Percentiles rank a stretch among this genome's conserved stretches.
Conservation (phyloP, 1,284 basidiomycete genomes). For the Microbotryum silenes-acaulis region DNA sequence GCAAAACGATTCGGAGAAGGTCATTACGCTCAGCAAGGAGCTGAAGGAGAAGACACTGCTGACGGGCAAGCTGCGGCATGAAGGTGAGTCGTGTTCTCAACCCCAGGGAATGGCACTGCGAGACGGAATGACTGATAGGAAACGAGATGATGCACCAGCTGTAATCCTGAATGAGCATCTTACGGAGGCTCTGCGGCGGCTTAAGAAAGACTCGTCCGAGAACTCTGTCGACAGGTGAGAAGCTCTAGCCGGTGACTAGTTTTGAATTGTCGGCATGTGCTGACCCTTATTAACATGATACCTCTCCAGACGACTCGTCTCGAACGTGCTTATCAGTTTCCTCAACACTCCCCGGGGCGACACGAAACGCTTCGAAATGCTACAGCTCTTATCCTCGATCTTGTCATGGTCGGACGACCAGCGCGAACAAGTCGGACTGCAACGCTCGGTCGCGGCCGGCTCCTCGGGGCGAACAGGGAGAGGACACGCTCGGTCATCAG, state of each 20-base stretch:
- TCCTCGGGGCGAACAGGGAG: slow-evolving; percentile 14
- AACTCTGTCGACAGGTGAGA: slow-evolving; percentile 70
- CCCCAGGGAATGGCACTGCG: no score
- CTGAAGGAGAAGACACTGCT: slow-evolving; percentile 88
- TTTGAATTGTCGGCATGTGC: background rate
- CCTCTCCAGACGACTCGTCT: slow-evolving; percentile 66
- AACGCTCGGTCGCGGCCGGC: slow-evolving; percentile 46
- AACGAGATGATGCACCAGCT: slow-evolving; percentile 46
- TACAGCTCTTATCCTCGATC: slow-evolving; percentile 76
- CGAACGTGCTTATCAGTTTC: slow-evolving; percentile 90
- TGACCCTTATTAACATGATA: background rate
- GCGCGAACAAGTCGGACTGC: slow-evolving; percentile 81
- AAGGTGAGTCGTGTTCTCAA: slow-evolving; percentile 52
- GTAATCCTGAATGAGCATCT: slow-evolving; percentile 96
- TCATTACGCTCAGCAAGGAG: slow-evolving; percentile 71
- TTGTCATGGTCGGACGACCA: slow-evolving; percentile 84
- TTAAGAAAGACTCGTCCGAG: slow-evolving; percentile 75
- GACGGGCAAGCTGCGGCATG: slow-evolving; percentile 86
- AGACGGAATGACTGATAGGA: no score
- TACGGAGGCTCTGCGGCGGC: slow-evolving; percentile 87
- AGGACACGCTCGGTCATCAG: slow-evolving; percentile 10
- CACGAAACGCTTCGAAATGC: slow-evolving; percentile 93
- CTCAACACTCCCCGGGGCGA: slow-evolving; percentile 83
- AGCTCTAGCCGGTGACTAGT: background rate
- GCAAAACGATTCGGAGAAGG: slow-evolving; percentile 57